Percentiles rank a stretch among this genome's conserved stretches.
Evolutionary conservation across 1,139 yeast genomes (phyloP).

Genomic region (Nakaseomyces nivariensis): DNA sequence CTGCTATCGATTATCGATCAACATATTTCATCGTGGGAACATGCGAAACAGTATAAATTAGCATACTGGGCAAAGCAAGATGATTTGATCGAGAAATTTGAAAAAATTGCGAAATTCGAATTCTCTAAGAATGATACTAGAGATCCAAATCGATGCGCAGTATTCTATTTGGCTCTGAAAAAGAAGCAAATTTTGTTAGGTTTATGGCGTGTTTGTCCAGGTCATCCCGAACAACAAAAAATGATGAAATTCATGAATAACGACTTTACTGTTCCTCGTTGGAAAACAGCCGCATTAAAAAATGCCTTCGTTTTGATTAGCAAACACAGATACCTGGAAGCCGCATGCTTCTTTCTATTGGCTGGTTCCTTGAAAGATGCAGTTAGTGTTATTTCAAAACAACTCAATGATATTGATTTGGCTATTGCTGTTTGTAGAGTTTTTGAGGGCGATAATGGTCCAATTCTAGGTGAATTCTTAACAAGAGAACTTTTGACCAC

Average conservation of each 20-base stretch:
- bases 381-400: constrained; percentile 58
- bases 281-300: constrained; percentile 83
- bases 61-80: constrained; percentile 63
- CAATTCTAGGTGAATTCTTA: constrained; percentile 42
- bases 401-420: constrained; percentile 55
- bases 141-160: constrained; percentile 67
- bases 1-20: constrained; percentile 47
- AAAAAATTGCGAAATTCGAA: constrained; percentile 60
- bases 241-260: constrained; percentile 67
- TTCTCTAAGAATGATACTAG: constrained; percentile 37
- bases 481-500: constrained; percentile 45
- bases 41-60: constrained; percentile 52
- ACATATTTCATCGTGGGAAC: constrained; percentile 49
- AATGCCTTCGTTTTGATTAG: constrained; percentile 88
- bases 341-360: constrained; percentile 83
- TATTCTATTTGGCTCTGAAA: constrained; percentile 66
- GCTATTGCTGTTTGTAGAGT: constrained; percentile 77
- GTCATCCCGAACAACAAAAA: constrained; percentile 74
- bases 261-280: constrained; percentile 63
- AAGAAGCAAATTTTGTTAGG: constrained; percentile 72
- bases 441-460: constrained; percentile 49
- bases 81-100: constrained; percentile 46
- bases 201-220: constrained; percentile 69
- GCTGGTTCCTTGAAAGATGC: constrained; percentile 72
- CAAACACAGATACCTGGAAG: constrained; percentile 76